Conservation (phyloP, 306 rosid genomes). For the Dalbergia cultrata region DNA sequence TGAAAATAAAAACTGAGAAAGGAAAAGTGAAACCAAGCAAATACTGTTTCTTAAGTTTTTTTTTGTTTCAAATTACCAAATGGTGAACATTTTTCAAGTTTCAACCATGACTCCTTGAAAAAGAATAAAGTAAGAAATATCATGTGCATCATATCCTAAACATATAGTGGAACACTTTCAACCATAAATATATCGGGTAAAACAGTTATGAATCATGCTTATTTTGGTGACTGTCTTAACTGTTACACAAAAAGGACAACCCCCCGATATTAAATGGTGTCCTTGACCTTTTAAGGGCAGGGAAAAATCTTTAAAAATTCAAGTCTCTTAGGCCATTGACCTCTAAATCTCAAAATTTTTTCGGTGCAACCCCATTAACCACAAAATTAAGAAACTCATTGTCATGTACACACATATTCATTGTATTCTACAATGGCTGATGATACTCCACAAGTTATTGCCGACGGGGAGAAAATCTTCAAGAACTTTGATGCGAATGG, state of each 20-base stretch:
- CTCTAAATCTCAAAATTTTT: conserved; percentile 25
- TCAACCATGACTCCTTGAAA: neutral
- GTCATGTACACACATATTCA: neutral
- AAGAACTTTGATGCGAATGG: conserved; percentile 71
- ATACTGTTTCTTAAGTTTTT: too few relatives aligned
- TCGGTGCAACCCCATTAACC: conserved; percentile 18
- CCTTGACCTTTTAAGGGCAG: conserved; percentile 42
- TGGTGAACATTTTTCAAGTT: neutral
- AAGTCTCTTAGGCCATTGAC: conserved; percentile 6
- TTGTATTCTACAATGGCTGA: conserved; percentile 34
- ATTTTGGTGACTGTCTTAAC: conserved; percentile 39
- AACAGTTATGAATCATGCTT: conserved; percentile 37
- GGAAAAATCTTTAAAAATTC: conserved; percentile 45
- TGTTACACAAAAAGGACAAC: neutral
- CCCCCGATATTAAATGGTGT: conserved; percentile 53
- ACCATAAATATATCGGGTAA: conserved; percentile 10
- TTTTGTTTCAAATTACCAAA: too few relatives aligned
- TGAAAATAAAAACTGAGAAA: too few relatives aligned
- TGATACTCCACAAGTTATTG: conserved; percentile 53
- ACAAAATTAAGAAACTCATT: conserved; percentile 9
- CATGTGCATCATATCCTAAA: too few relatives aligned
- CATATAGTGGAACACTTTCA: conserved; percentile 10
- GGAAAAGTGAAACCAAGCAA: too few relatives aligned
- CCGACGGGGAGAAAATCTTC: conserved; percentile 71
- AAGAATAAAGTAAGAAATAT: too few relatives aligned